These are phyloP conservation scores for Straminergon stramineum DNA, from an alignment of 225 moss, liverwort and hornwort genomes.

Conservation along the genomic window DNA sequence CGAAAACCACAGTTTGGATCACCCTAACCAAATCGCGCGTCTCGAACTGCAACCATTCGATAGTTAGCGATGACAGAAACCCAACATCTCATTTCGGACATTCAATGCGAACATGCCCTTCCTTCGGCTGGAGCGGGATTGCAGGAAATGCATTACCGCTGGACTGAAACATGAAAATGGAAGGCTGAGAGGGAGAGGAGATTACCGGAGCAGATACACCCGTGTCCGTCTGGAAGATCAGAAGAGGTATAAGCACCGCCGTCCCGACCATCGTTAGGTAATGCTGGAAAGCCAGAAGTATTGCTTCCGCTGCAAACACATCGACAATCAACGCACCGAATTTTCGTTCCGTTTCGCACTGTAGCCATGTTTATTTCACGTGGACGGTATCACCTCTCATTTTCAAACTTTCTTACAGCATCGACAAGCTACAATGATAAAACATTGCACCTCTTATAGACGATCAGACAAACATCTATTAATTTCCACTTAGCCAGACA, in stretches of 20 bases:
- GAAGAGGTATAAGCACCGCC: constrained; percentile 37
- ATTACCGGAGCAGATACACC: constrained; percentile 15
- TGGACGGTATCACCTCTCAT: too few relatives aligned
- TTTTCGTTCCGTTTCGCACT: rapidly evolving
- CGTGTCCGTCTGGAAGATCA: constrained; percentile 26
- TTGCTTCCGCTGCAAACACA: constrained; percentile 19
- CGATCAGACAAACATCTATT: background rate
- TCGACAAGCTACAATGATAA: too few relatives aligned
- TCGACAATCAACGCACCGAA: too few relatives aligned
- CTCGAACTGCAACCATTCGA: background rate
- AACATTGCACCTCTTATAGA: background rate
- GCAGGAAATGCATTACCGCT: too few relatives aligned
- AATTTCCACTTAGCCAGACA: rapidly evolving
- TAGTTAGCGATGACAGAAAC: rapidly evolving
- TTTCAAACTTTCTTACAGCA: rapidly evolving
- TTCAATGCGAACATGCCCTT: rapidly evolving
- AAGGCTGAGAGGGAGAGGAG: rapidly evolving
- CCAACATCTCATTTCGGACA: rapidly evolving
- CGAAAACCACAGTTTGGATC: constrained; percentile 38
- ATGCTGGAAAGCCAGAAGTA: constrained; percentile 33
- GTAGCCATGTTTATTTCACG: rapidly evolving
- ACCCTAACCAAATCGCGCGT: constrained; percentile 32
- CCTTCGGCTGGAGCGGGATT: rapidly evolving
- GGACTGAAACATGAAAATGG: too few relatives aligned
- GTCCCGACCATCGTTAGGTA: constrained; percentile 45